phyloP scores from a whole-genome alignment of 2,329 filamentous ascomycete species.

The Pestalotiopsis sp. region DNA sequence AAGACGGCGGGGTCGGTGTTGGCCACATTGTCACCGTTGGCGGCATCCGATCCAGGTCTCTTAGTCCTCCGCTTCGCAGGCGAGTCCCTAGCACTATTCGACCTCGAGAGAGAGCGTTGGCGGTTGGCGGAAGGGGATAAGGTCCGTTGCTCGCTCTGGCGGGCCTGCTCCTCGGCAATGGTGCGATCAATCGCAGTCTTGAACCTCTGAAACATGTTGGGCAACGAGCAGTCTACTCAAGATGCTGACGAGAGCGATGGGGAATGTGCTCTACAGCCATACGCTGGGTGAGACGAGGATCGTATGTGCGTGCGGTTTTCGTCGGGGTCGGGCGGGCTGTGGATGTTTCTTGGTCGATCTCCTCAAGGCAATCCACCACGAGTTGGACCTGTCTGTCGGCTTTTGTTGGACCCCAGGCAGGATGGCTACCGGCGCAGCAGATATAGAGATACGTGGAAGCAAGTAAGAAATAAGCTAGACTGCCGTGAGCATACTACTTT shows the following conservation, averaged over 20 bases:
- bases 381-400: too few relatives aligned
- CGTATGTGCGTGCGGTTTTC: background rate
- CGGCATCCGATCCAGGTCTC: slow-evolving; percentile 40
- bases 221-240: background rate
- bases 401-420: too few relatives aligned
- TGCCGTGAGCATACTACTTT: background rate
- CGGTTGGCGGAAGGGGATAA: slow-evolving; percentile 44
- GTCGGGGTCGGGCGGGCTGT: background rate
- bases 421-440: too few relatives aligned
- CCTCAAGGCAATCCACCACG: too few relatives aligned
- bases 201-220: slow-evolving; percentile 60
- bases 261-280: background rate
- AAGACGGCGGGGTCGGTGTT: slow-evolving; percentile 87
- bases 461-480: background rate
- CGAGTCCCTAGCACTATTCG: slow-evolving; percentile 35
- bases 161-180: slow-evolving; percentile 90
- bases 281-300: background rate
- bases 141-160: slow-evolving; percentile 61
- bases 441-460: too few relatives aligned
- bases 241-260: background rate
- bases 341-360: background rate
- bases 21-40: slow-evolving; percentile 40
- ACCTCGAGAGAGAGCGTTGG: slow-evolving; percentile 45
- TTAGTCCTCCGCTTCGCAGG: slow-evolving; percentile 40
- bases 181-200: slow-evolving; percentile 84